Evolutionary conservation across 1,284 basidiomycete genomes (phyloP).

Genomic region (Ganoderma meredithae): DNA sequence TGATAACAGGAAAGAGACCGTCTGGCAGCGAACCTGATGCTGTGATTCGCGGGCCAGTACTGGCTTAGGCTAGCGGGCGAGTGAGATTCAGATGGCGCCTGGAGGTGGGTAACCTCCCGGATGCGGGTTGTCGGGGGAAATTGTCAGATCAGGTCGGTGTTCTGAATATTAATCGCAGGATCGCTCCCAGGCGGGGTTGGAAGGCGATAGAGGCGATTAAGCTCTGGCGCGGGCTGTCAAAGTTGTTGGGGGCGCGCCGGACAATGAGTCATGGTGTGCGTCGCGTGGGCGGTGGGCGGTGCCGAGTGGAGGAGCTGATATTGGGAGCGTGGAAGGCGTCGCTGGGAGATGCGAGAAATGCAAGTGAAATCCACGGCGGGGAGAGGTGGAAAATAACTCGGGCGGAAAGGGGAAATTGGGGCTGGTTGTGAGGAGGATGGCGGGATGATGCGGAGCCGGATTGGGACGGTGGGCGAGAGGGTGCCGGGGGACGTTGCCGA

Average conservation of each 20-base stretch:
- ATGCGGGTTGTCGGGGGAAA: neutral
- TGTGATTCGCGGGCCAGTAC: constrained; percentile 30
- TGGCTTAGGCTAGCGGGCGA: constrained; percentile 8
- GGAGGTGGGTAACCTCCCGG: constrained; percentile 2
- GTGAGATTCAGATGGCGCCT: neutral
- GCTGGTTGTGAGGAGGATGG: constrained; percentile 22
- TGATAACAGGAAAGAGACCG: constrained; percentile 24
- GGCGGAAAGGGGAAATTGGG: constrained; percentile 20
- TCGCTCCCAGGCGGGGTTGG: constrained; percentile 29
- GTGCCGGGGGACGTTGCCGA: constrained; percentile 9
- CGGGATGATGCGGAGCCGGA: constrained; percentile 24
- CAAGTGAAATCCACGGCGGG: neutral
- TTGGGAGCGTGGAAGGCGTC: neutral
- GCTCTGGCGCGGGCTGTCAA: constrained; percentile 33
- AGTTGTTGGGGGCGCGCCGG: constrained; percentile 16
- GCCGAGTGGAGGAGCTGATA: neutral
- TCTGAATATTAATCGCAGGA: neutral
- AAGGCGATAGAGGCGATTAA: constrained; percentile 24
- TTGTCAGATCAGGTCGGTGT: constrained; percentile 9
- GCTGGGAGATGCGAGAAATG: neutral
- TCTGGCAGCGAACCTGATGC: constrained; percentile 33
- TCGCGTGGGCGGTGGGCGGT: constrained; percentile 14
- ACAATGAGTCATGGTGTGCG: constrained; percentile 8
- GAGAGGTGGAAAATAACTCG: neutral
- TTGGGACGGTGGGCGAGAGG: neutral